Evolutionary conservation across 2,329 filamentous ascomycete genomes (phyloP).

Genomic region (Monilinia laxa): DNA sequence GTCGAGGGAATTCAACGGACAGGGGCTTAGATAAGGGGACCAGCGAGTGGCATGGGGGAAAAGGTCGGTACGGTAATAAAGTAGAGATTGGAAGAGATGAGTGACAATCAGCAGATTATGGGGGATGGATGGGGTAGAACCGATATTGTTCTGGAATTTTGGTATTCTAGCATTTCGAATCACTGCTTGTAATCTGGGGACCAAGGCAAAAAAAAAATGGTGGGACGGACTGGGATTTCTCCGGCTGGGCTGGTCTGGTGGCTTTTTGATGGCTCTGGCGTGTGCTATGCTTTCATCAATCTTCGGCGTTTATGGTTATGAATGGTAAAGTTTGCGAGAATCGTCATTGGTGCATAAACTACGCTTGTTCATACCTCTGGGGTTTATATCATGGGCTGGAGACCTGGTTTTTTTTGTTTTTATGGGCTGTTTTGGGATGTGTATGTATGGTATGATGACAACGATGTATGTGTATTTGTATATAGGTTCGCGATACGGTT

Average conservation of each 20-base stretch:
- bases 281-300: no score
- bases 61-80: neutral
- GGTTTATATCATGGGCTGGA: no score
- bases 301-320: neutral
- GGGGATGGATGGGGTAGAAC: neutral
- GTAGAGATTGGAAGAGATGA: constrained; percentile 14
- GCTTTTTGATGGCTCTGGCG: neutral
- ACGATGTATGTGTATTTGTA: no score
- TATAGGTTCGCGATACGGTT: no score
- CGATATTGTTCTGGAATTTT: neutral
- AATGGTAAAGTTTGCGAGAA: neutral
- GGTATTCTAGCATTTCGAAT: no score
- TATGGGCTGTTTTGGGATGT: no score
- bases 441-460: no score
- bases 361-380: no score
- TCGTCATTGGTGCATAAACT: no score
- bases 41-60: neutral
- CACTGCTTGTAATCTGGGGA: neutral
- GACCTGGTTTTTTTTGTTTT: no score
- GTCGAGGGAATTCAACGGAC: neutral
- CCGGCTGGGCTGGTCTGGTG: no score
- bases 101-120: neutral
- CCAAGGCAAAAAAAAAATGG: neutral
- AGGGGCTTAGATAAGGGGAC: neutral
- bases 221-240: neutral